Percentiles rank a stretch among this genome's conserved stretches.
These are phyloP conservation scores for Apostasia shenzhenica DNA, from an alignment of 106 monocot species.

Conservation along the genomic window DNA sequence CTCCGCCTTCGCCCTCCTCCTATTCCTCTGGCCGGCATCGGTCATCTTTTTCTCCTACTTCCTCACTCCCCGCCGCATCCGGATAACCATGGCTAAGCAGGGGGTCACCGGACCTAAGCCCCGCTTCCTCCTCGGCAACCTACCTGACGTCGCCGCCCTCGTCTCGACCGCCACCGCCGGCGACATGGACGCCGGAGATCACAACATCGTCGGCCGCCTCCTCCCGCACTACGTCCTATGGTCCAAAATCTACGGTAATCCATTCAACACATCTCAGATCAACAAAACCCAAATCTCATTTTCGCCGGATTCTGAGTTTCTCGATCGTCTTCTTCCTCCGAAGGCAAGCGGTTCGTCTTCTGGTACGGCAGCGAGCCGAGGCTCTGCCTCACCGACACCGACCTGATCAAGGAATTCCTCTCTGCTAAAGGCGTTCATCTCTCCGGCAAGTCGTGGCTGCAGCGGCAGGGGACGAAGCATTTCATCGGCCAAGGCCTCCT, in stretches of 20 bases:
- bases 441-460: slow-evolving; percentile 85
- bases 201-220: slow-evolving; percentile 80
- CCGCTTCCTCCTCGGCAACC: slow-evolving; percentile 63
- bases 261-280: not conserved
- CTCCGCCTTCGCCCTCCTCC: slow-evolving; percentile 4
- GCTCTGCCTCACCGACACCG: slow-evolving; percentile 79
- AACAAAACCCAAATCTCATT: not conserved
- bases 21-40: slow-evolving; percentile 40
- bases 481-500: slow-evolving; percentile 86
- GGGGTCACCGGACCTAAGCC: slow-evolving; percentile 55
- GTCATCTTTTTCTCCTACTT: slow-evolving; percentile 54
- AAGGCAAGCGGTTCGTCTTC: slow-evolving; percentile 79
- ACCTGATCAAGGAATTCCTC: slow-evolving; percentile 80
- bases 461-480: slow-evolving; percentile 67
- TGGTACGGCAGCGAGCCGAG: slow-evolving; percentile 94
- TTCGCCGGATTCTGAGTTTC: not conserved
- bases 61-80: slow-evolving; percentile 47
- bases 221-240: slow-evolving; percentile 83
- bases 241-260: slow-evolving; percentile 66
- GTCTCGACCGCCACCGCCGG: slow-evolving; percentile 33
- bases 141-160: slow-evolving; percentile 51
- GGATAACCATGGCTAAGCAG: slow-evolving; percentile 50
- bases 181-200: slow-evolving; percentile 46
- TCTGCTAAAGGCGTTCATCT: slow-evolving; percentile 53
- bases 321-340: not conserved